phyloP scores from a whole-genome alignment of 78 protist species.

The Emiliania huxleyi region DNA sequence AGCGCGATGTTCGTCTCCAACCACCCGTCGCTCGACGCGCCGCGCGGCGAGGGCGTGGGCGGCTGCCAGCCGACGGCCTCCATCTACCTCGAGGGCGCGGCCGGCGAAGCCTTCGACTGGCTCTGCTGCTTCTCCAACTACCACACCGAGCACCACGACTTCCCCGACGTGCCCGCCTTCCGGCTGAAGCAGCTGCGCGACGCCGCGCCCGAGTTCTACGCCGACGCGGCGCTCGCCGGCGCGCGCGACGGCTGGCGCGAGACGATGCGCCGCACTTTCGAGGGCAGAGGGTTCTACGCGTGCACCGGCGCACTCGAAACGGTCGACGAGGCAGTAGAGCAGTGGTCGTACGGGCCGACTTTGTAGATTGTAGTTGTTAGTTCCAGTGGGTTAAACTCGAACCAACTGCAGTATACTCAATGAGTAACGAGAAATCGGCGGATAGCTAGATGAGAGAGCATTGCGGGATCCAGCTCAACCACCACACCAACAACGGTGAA shows the following conservation, averaged over 20 bases:
- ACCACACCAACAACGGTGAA: too few relatives aligned
- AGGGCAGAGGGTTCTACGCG: neutral
- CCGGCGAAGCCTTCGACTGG: neutral
- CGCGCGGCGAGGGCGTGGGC: neutral
- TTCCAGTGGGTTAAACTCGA: too few relatives aligned
- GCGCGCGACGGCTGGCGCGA: neutral
- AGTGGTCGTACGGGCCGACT: too few relatives aligned
- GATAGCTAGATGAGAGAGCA: too few relatives aligned
- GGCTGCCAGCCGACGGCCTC: slow-evolving; percentile 7
- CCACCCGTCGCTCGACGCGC: neutral
- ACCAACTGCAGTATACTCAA: too few relatives aligned
- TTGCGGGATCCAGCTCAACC: too few relatives aligned
- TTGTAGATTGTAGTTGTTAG: too few relatives aligned
- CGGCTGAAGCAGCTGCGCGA: neutral
- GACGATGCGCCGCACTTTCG: neutral
- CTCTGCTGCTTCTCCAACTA: neutral
- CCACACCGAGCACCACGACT: slow-evolving; percentile 19
- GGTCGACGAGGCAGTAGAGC: too few relatives aligned
- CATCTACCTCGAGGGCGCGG: neutral
- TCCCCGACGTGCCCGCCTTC: neutral
- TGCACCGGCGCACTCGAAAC: too few relatives aligned
- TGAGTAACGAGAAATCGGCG: too few relatives aligned
- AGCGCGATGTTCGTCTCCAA: neutral
- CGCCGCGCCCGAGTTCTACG: neutral
- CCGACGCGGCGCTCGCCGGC: neutral